Base-by-base conservation (phyloP, 345 rosid species). In the Angophora floribunda region DNA sequence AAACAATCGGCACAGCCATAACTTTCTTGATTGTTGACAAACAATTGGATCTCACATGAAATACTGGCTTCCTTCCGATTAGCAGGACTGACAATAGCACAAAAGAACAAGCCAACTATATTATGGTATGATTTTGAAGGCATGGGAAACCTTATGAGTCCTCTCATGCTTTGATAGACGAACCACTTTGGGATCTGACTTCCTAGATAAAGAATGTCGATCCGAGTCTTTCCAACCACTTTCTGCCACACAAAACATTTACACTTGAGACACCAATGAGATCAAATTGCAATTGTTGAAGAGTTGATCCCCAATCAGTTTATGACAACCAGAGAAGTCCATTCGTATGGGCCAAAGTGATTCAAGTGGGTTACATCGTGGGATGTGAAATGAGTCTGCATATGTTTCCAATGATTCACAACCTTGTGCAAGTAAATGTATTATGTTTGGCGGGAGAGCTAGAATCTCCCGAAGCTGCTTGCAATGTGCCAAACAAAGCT, bases 391-490 rank as follows among this genome's bases (percentile, higher is more conserved):
- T 50, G 86, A 44, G 4, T n/a, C 47, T 6, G 45, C 41, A 17
- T 41, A 84, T 10, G 9, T 24, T 24, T 59, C 61, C 17, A 89
- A 6, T 0, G 30, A 59, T 59, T 80, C 51, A 17, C 87, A 65
- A 52, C 88, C 86, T 51, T 49, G 19, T 1, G 80, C 87, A 53
- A 51, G n/a, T 26, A 84, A 45, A 49, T 13, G 49, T 16, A 51
- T 45, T 19, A 52, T 21, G 44, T 45, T 28, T 21, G 53, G 59
- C 50, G 91, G 88, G 41, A 89, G 87, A 21, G 63, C 79, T 32
- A 52, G 86, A 26, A 89, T 47, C n/a, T 80, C 87, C 16, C 47
- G 52, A 55, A 89, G 89, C 32, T 61, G 36, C 87, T 59, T 59
- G 50, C 89, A 89, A 15, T 78, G 13, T 14, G 30, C 21, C 85